Evolutionary conservation across 495 filamentous ascomycete genomes (phyloP).

Genomic region (Delitschia confertaspora): DNA sequence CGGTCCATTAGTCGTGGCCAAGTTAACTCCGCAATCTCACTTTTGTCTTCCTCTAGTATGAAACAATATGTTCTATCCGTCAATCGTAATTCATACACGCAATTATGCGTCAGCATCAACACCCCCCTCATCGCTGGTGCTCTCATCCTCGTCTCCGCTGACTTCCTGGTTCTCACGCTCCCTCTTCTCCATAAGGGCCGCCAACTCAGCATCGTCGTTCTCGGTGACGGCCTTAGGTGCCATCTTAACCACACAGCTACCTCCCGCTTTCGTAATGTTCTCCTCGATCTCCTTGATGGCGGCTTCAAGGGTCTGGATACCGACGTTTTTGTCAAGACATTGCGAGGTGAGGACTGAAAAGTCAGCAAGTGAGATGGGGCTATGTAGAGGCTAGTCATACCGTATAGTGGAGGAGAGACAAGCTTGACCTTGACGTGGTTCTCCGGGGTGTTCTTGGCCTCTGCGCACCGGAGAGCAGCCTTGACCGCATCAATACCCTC

Average conservation of each 20-base stretch:
- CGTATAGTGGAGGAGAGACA: constrained; percentile 90
- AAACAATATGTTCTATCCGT: too few relatives aligned
- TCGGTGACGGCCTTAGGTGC: constrained; percentile 97
- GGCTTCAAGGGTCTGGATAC: constrained; percentile 73
- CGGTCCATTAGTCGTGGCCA: too few relatives aligned
- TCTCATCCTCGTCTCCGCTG: constrained; percentile 89
- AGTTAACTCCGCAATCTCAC: too few relatives aligned
- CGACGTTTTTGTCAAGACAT: constrained; percentile 82
- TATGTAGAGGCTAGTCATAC: constrained; percentile 48
- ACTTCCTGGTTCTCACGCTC: constrained; percentile 96
- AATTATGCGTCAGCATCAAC: constrained; percentile 28
- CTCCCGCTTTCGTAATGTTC: constrained; percentile 65
- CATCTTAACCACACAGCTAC: constrained; percentile 84
- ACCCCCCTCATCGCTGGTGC: constrained; percentile 75
- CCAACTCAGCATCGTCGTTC: constrained; percentile 91
- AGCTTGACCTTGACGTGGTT: constrained; percentile 95
- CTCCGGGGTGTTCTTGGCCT: constrained; percentile 78
- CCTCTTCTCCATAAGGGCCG: constrained; percentile 97
- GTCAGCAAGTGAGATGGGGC: too few relatives aligned
- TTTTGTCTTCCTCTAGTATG: too few relatives aligned
- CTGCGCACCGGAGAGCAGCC: constrained; percentile 72
- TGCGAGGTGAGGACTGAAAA: constrained; percentile 39
- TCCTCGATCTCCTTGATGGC: constrained; percentile 76
- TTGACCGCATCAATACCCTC: constrained; percentile 99
- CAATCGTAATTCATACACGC: too few relatives aligned